Percentiles rank a stretch among this genome's conserved stretches.
phyloP scores from a whole-genome alignment of 2,329 filamentous ascomycete species.

The Emergomyces orientalis region DNA sequence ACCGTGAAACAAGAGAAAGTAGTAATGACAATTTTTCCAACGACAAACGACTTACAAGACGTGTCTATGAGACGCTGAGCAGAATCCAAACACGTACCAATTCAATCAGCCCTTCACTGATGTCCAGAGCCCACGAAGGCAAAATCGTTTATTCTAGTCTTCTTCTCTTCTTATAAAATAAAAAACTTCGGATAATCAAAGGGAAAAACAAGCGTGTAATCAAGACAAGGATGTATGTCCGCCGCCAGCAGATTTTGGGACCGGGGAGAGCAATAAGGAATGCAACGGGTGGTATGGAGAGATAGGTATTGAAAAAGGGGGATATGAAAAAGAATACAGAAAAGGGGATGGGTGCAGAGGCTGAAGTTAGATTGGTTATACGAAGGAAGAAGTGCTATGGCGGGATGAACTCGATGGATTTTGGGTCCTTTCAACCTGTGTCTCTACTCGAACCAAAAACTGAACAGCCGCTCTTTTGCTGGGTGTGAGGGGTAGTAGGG shows the following conservation, averaged over 20 bases:
- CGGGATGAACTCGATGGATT: background rate
- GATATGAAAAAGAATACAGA: background rate
- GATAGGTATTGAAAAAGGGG: background rate
- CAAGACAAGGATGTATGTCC: background rate
- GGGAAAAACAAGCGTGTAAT: background rate
- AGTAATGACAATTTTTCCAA: background rate
- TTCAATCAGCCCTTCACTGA: background rate
- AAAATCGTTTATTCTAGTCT: background rate
- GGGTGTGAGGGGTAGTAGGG: no score
- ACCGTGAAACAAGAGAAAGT: background rate
- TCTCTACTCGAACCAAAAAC: background rate
- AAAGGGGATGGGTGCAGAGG: background rate
- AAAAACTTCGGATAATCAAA: background rate
- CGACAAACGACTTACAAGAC: background rate
- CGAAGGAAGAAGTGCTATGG: background rate
- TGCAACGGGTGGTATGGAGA: background rate
- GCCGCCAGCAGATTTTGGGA: background rate
- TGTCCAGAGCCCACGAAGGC: background rate
- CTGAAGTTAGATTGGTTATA: background rate
- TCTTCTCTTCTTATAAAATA: background rate
- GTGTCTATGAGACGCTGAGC: background rate
- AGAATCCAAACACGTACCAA: constrained; percentile 5
- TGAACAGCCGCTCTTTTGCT: no score
- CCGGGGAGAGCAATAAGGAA: background rate
- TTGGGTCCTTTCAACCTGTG: background rate